A percentile compares a stretch with the other conserved stretches of the same genome.
These are phyloP conservation scores for Pichia thaimueangensis DNA, from an alignment of 805 yeast genomes.

Conservation along the genomic window DNA sequence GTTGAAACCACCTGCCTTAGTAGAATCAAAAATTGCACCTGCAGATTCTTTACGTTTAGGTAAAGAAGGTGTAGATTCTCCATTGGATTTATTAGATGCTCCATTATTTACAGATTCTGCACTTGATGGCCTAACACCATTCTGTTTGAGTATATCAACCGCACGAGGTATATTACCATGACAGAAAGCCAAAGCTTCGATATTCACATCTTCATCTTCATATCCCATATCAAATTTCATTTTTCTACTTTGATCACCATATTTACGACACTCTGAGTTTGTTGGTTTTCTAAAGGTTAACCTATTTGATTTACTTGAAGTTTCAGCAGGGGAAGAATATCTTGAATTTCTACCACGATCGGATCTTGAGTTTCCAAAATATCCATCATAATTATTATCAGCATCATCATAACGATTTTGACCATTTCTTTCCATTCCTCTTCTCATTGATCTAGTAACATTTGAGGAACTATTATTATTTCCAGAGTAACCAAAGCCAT, in stretches of 20 bases:
- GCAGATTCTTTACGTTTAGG: conserved; percentile 35
- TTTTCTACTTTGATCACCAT: conserved; percentile 40
- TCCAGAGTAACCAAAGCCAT: conserved; percentile 4
- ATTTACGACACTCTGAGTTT: conserved; percentile 46
- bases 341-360: neutral
- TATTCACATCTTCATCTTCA: conserved; percentile 45
- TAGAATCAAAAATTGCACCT: conserved; percentile 26
- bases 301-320: conserved; percentile 12
- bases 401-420: neutral
- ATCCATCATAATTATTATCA: conserved; percentile 10
- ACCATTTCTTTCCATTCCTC: conserved; percentile 11
- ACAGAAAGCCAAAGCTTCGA: conserved; percentile 57
- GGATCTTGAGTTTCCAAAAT: neutral
- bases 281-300: conserved; percentile 50
- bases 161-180: conserved; percentile 59
- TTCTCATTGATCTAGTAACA: conserved; percentile 16
- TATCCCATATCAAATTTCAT: conserved; percentile 51
- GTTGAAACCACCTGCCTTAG: conserved; percentile 32
- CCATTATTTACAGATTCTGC: neutral
- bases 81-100: conserved; percentile 13
- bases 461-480: neutral
- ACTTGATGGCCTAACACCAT: conserved; percentile 20
- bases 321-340: conserved; percentile 6
- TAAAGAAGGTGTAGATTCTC: conserved; percentile 44
- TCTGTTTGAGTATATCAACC: conserved; percentile 45